phyloP scores from a whole-genome alignment of 192 early-diverging fungal species.

The Pilobolus umbonatus region DNA sequence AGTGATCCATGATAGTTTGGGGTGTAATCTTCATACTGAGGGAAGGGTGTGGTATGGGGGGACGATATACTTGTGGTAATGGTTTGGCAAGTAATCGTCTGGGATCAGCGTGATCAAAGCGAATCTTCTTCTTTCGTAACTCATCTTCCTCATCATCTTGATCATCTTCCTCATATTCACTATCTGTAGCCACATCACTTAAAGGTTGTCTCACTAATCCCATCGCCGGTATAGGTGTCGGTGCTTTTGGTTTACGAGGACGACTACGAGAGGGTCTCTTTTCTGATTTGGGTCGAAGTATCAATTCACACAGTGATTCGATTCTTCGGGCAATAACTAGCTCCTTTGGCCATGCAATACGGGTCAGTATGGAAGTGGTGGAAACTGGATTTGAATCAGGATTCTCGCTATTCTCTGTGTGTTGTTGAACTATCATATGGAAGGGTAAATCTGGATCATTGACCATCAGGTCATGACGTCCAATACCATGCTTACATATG shows the following conservation, averaged over 20 bases:
- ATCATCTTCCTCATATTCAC: neutral
- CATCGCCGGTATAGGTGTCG: neutral
- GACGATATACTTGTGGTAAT: neutral
- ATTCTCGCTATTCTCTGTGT: conserved; percentile 17
- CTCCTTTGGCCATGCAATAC: conserved; percentile 52
- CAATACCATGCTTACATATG: conserved; percentile 65
- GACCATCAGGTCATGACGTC: conserved; percentile 62
- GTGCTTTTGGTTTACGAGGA: conserved; percentile 12
- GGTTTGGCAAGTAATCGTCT: conserved; percentile 6
- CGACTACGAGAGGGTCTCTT: conserved; percentile 25
- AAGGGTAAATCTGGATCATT: conserved; percentile 54
- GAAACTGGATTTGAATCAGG: conserved; percentile 21
- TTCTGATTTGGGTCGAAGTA: conserved; percentile 41
- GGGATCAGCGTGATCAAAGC: neutral
- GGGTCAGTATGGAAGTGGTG: conserved; percentile 24
- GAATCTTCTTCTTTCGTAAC: neutral
- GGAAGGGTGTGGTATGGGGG: no score
- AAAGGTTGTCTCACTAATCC: neutral
- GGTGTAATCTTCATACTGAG: neutral
- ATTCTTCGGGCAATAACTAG: conserved; percentile 49
- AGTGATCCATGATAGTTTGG: neutral
- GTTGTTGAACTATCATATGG: conserved; percentile 31
- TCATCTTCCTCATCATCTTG: conserved; percentile 1
- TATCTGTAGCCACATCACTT: conserved; percentile 10
- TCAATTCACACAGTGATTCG: conserved; percentile 47